A percentile compares a stretch with the other conserved stretches of the same genome.
phyloP scores from a whole-genome alignment of 306 rosid species.

The Corylus americana region DNA sequence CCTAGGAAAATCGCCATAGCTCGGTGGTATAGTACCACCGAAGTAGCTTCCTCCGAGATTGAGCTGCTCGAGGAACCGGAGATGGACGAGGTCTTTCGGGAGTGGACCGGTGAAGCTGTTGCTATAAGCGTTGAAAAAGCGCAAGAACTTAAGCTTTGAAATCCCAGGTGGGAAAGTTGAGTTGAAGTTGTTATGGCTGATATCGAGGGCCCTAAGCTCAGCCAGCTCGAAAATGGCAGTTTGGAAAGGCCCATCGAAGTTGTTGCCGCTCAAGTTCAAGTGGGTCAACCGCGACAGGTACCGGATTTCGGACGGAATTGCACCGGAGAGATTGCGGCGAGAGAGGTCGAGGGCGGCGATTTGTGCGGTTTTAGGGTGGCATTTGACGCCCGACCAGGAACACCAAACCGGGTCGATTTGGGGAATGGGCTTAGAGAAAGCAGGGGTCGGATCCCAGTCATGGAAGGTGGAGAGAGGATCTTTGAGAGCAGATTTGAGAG shows the following conservation, averaged over 20 bases:
- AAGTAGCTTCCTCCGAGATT: slow-evolving; percentile 97
- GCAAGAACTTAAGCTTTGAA: slow-evolving; percentile 70
- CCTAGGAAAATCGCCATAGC: slow-evolving; percentile 58
- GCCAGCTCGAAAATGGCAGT: slow-evolving; percentile 56
- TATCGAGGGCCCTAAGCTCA: slow-evolving; percentile 63
- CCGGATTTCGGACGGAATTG: slow-evolving; percentile 60
- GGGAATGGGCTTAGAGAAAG: slow-evolving; percentile 33
- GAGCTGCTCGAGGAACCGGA: slow-evolving; percentile 67
- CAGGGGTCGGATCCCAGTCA: slow-evolving; percentile 69
- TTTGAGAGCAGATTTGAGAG: slow-evolving; percentile 62
- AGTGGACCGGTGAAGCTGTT: slow-evolving; percentile 78
- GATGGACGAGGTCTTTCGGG: slow-evolving; percentile 53
- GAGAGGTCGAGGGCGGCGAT: slow-evolving; percentile 73
- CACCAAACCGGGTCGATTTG: slow-evolving; percentile 69
- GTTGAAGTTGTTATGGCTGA: slow-evolving; percentile 72
- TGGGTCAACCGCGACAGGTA: slow-evolving; percentile 49
- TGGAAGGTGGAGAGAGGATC: slow-evolving; percentile 67
- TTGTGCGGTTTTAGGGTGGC: slow-evolving; percentile 59
- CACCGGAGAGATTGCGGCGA: slow-evolving; percentile 74
- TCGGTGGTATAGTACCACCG: slow-evolving; percentile 53
- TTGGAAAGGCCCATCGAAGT: slow-evolving; percentile 58
- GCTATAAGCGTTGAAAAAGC: slow-evolving; percentile 73
- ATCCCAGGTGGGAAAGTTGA: slow-evolving; percentile 83
- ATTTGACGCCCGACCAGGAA: slow-evolving; percentile 80
- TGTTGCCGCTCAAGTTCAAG: slow-evolving; percentile 77